Evolutionary conservation across 768 basidiomycete genomes (phyloP).

Genomic region (Collybia sordida): DNA sequence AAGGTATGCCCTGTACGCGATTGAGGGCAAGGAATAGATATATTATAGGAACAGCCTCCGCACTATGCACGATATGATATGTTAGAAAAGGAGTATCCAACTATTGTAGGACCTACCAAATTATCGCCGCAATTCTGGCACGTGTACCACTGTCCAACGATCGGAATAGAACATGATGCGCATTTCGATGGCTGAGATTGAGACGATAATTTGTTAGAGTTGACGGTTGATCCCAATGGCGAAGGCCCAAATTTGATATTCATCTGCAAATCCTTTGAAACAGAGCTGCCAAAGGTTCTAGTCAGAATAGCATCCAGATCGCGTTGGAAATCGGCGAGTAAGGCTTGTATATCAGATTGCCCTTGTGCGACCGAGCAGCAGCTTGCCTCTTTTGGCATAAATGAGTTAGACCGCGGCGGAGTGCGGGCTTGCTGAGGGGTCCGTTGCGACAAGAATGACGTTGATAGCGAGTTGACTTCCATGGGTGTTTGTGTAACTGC

Average conservation of each 20-base stretch:
- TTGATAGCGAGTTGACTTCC: conserved; percentile 15
- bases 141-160: conserved; percentile 16
- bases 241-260: background rate
- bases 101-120: too few relatives aligned
- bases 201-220: background rate
- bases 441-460: background rate
- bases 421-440: background rate
- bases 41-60: too few relatives aligned
- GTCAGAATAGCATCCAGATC: conserved; percentile 50
- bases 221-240: background rate
- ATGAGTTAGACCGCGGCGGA: conserved; percentile 13
- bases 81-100: background rate
- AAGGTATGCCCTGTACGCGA: too few relatives aligned
- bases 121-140: too few relatives aligned
- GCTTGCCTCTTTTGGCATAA: conserved; percentile 9
- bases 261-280: too few relatives aligned
- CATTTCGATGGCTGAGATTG: conserved; percentile 6
- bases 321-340: conserved; percentile 51
- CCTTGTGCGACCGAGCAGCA: conserved; percentile 48
- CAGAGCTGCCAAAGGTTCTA: conserved; percentile 30
- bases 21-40: too few relatives aligned
- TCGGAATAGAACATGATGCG: conserved; percentile 7
- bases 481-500: conserved; percentile 19
- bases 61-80: background rate
- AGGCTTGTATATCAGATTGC: conserved; percentile 46